These are phyloP conservation scores for Coemansia sp. DNA, from an alignment of 192 early-diverging fungal genomes.

Conservation along the genomic window DNA sequence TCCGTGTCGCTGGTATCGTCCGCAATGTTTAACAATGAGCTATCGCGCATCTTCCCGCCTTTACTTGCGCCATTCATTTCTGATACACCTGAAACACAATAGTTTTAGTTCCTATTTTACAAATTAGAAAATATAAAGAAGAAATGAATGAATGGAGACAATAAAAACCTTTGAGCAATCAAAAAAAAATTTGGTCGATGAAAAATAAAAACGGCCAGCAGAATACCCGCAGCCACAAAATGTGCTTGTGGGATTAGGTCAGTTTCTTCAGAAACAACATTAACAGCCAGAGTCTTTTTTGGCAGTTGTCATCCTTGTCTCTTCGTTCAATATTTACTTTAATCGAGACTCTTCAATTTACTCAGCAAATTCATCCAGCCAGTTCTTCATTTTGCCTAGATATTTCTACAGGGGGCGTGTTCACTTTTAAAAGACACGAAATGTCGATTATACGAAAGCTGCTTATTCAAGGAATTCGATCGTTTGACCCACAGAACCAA, in stretches of 20 bases:
- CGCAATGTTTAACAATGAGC: conserved; percentile 21
- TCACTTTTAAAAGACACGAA: conserved; percentile 1
- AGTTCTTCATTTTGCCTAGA: background rate
- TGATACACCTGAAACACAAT: background rate
- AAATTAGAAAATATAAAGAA: background rate
- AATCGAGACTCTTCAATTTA: background rate
- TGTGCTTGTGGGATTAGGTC: background rate
- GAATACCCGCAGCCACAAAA: conserved; percentile 8
- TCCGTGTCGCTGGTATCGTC: conserved; percentile 1
- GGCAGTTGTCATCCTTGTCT: background rate
- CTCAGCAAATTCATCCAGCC: background rate
- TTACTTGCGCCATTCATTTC: background rate
- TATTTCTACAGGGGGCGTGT: background rate
- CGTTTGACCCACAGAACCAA: conserved; percentile 77
- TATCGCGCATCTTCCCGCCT: background rate
- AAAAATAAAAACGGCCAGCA: background rate
- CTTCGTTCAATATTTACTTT: conserved; percentile 1
- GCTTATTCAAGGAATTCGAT: conserved; percentile 86
- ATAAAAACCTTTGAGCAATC: background rate
- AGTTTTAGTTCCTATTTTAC: background rate
- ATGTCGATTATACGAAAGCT: conserved; percentile 75
- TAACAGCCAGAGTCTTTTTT: background rate
- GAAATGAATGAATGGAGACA: conserved; percentile 7
- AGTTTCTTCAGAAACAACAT: background rate
- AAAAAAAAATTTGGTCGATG: background rate